Conservation (phyloP, 495 filamentous ascomycete genomes). For the Aspergillus homomorphus region DNA sequence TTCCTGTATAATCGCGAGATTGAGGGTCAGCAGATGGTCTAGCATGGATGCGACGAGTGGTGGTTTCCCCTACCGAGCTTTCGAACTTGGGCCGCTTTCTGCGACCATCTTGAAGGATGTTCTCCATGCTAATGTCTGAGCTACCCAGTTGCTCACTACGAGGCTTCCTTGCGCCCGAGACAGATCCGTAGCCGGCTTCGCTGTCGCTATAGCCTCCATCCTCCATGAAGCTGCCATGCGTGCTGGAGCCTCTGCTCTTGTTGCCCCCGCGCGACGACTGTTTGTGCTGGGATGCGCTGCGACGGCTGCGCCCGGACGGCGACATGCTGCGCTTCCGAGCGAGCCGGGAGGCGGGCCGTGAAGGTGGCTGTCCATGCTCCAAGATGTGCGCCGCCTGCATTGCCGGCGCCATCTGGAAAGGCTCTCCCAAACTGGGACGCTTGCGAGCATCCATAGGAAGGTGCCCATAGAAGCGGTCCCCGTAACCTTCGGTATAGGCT, state of each 20-base stretch:
- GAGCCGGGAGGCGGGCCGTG: slow-evolving; percentile 62
- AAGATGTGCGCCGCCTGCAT: slow-evolving; percentile 46
- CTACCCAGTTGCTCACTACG: slow-evolving; percentile 81
- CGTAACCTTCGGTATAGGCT: slow-evolving; percentile 34
- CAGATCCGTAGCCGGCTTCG: slow-evolving; percentile 70
- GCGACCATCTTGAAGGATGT: slow-evolving; percentile 94
- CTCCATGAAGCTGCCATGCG: slow-evolving; percentile 61
- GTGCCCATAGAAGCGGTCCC: slow-evolving; percentile 38
- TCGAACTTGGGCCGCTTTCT: slow-evolving; percentile 96
- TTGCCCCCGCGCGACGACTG: slow-evolving; percentile 57
- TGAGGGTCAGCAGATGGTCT: slow-evolving; percentile 9
- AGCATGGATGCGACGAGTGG: neutral
- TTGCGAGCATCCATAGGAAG: slow-evolving; percentile 43
- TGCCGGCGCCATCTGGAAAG: slow-evolving; percentile 55
- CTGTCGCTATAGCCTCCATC: slow-evolving; percentile 79
- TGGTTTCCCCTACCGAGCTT: slow-evolving; percentile 71
- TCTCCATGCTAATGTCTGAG: slow-evolving; percentile 94
- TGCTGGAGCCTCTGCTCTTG: slow-evolving; percentile 68
- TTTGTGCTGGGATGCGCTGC: slow-evolving; percentile 78
- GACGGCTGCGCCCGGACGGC: slow-evolving; percentile 70
- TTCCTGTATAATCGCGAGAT: slow-evolving; percentile 57
- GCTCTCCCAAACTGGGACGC: slow-evolving; percentile 52
- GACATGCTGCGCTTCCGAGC: slow-evolving; percentile 80
- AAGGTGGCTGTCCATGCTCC: slow-evolving; percentile 55
- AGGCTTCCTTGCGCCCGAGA: slow-evolving; percentile 64